phyloP scores from a whole-genome alignment of 1,284 basidiomycete species.

The Vanrija pseudolonga region DNA sequence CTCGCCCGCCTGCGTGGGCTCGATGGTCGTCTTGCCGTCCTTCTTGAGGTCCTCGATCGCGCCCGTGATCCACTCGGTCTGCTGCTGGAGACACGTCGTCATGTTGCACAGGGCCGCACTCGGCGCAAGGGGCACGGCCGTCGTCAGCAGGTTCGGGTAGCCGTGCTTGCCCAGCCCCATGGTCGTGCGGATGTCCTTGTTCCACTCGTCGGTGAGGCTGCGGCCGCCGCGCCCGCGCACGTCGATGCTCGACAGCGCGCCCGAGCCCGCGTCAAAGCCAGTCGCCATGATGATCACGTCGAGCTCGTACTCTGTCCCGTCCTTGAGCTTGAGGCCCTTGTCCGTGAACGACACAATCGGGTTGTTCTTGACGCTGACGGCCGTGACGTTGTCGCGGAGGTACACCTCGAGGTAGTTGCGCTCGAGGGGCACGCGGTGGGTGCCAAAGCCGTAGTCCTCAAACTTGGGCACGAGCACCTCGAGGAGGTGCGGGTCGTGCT shows the following conservation, averaged over 20 bases:
- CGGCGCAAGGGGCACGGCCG: slow-evolving; percentile 9
- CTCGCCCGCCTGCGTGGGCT: slow-evolving; percentile 8
- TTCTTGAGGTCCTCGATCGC: not conserved
- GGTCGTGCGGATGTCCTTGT: slow-evolving; percentile 10
- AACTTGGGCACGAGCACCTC: slow-evolving; percentile 4
- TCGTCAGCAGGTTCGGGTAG: slow-evolving; percentile 17
- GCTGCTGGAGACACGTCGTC: slow-evolving; percentile 13
- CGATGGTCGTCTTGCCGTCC: slow-evolving; percentile 4
- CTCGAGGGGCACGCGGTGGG: slow-evolving; percentile 17
- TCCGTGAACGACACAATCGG: slow-evolving; percentile 8
- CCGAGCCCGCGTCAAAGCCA: slow-evolving; percentile 12
- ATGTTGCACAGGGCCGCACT: slow-evolving; percentile 14
- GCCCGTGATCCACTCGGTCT: slow-evolving; percentile 14
- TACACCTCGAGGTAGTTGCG: slow-evolving; percentile 7
- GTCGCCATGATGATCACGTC: slow-evolving; percentile 15
- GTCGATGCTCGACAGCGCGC: slow-evolving; percentile 8
- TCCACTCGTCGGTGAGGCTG: slow-evolving; percentile 9
- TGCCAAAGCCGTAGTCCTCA: slow-evolving; percentile 10
- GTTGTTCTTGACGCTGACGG: slow-evolving; percentile 6
- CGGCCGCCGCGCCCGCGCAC: slow-evolving; percentile 7
- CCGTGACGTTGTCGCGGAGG: slow-evolving; percentile 11
- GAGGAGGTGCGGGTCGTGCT: slow-evolving; percentile 10
- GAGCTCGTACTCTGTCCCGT: slow-evolving; percentile 7
- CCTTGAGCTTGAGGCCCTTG: slow-evolving; percentile 6
- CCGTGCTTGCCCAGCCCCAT: slow-evolving; percentile 11